Percentiles rank a stretch among this genome's conserved stretches.
phyloP scores from a whole-genome alignment of 257 asterid genomes.

The Nicotiana tomentosiformis region DNA sequence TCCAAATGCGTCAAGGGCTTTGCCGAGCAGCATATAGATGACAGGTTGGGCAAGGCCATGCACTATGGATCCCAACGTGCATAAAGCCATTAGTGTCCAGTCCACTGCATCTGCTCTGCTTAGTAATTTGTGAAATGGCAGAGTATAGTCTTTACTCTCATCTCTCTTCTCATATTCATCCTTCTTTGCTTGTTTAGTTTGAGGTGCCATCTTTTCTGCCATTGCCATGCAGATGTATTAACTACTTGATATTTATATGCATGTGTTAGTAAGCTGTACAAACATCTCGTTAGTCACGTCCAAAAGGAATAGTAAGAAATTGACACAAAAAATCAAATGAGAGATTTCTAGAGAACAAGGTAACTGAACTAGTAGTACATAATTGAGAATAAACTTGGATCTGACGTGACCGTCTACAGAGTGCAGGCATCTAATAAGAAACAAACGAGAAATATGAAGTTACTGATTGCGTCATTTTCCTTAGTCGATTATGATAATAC shows the following conservation, averaged over 20 bases:
- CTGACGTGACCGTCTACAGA: neutral
- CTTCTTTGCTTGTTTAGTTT: no score
- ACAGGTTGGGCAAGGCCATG: conserved; percentile 80
- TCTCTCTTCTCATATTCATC: neutral
- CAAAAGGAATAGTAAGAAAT: neutral
- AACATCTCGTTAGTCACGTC: neutral
- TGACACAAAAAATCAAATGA: no score
- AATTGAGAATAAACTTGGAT: neutral
- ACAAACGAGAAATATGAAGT: neutral
- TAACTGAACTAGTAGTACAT: neutral
- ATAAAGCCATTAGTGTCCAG: conserved; percentile 69
- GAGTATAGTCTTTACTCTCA: neutral
- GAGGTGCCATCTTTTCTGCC: neutral
- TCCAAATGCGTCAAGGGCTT: conserved; percentile 72
- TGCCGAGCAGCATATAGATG: conserved; percentile 64
- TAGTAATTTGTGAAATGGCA: conserved; percentile 47
- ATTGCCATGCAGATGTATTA: neutral
- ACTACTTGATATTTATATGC: neutral
- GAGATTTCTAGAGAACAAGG: neutral
- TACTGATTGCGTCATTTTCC: neutral
- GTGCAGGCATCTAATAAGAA: neutral
- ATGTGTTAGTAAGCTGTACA: neutral
- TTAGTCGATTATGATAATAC: neutral
- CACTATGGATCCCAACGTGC: conserved; percentile 57
- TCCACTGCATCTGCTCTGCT: conserved; percentile 63